These are phyloP conservation scores for Domatiomyces catenatus DNA, from an alignment of 2,329 filamentous ascomycete genomes.

Conservation along the genomic window DNA sequence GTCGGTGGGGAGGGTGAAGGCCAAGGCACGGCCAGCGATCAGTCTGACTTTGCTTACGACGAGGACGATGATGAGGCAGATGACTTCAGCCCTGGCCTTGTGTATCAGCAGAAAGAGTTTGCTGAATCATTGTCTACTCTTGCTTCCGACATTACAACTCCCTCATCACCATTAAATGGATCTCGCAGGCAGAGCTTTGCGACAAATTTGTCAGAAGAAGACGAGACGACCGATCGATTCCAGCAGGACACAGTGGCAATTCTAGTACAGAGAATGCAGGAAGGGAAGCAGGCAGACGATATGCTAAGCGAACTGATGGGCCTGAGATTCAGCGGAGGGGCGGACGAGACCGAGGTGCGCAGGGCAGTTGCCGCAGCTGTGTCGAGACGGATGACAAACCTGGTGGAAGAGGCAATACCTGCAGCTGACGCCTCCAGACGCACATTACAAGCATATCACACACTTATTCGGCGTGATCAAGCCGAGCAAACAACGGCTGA, in stretches of 20 bases:
- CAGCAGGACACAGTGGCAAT: slow-evolving; percentile 75
- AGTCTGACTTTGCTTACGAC: slow-evolving; percentile 41
- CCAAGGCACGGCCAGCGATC: background rate
- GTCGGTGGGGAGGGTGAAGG: slow-evolving; percentile 42
- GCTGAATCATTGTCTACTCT: slow-evolving; percentile 48
- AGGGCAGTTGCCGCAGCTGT: slow-evolving; percentile 75
- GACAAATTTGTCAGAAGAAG: slow-evolving; percentile 53
- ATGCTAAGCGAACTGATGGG: slow-evolving; percentile 90
- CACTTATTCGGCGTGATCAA: slow-evolving; percentile 43
- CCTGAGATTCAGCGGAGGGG: slow-evolving; percentile 78
- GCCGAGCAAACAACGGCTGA: slow-evolving; percentile 46
- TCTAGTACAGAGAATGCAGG: slow-evolving; percentile 69
- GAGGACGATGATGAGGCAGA: slow-evolving; percentile 52
- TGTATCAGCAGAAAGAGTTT: slow-evolving; percentile 38
- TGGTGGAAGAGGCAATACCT: slow-evolving; percentile 43
- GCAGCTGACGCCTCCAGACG: slow-evolving; percentile 48
- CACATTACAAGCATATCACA: slow-evolving; percentile 49
- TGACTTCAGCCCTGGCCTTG: slow-evolving; percentile 21
- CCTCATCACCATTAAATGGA: slow-evolving; percentile 24
- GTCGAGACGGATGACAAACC: slow-evolving; percentile 61
- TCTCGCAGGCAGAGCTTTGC: slow-evolving; percentile 57
- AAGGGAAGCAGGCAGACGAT: slow-evolving; percentile 58
- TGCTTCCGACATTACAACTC: slow-evolving; percentile 38
- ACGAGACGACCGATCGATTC: slow-evolving; percentile 46
- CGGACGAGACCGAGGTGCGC: slow-evolving; percentile 75